phyloP scores from a whole-genome alignment of 1,284 basidiomycete species.

The Apiotrichum brassicae region DNA sequence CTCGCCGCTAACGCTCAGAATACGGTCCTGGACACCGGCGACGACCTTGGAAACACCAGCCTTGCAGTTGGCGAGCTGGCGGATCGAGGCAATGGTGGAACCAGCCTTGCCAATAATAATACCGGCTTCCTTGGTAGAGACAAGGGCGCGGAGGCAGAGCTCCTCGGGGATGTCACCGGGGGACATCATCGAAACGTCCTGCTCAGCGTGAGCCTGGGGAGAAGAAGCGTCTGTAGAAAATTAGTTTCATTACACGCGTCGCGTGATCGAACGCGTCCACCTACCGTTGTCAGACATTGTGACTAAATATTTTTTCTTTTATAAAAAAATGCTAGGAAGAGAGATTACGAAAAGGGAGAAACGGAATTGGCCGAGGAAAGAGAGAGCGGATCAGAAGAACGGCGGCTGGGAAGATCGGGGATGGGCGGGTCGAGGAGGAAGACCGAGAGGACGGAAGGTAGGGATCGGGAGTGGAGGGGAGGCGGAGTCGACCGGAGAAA shows the following conservation, averaged over 20 bases:
- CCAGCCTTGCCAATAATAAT: conserved; percentile 93
- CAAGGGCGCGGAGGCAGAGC: conserved; percentile 83
- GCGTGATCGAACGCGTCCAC: background rate
- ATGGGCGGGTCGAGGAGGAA: no score
- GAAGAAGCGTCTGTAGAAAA: background rate
- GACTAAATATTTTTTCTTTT: background rate
- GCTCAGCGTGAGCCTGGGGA: conserved; percentile 1
- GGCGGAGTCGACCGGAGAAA: background rate
- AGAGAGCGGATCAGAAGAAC: no score
- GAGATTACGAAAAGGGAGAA: background rate
- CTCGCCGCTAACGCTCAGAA: conserved; percentile 85
- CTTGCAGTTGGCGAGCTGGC: conserved; percentile 91
- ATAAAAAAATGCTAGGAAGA: background rate
- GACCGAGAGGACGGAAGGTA: background rate
- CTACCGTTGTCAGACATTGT: conserved; percentile 1
- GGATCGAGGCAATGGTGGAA: conserved; percentile 92
- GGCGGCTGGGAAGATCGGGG: no score
- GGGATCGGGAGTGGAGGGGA: background rate
- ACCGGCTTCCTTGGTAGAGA: conserved; percentile 92
- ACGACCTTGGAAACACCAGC: conserved; percentile 98
- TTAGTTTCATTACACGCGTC: background rate
- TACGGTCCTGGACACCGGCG: conserved; percentile 92
- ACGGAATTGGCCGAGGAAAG: background rate
- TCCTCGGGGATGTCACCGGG: conserved; percentile 41
- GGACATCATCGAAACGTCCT: background rate